These are phyloP conservation scores for Dryas alaskensis DNA, from an alignment of 306 rosid genomes.

Conservation along the genomic window DNA sequence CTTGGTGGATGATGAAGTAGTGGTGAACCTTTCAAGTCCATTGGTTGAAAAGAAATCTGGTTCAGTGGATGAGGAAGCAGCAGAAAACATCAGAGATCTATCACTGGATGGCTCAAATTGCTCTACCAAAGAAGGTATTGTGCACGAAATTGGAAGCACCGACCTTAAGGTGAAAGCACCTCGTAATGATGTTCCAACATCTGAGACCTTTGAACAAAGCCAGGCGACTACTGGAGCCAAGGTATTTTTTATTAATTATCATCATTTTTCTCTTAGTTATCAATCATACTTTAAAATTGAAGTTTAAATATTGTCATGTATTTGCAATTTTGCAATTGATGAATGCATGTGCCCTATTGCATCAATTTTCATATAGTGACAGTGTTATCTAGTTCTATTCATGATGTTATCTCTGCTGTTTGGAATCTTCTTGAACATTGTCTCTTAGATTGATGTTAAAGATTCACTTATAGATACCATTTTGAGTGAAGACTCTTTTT, in stretches of 20 bases:
- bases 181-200: conserved; percentile 28
- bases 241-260: conserved; percentile 30
- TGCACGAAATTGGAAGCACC: conserved; percentile 24
- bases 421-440: neutral
- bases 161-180: conserved; percentile 35
- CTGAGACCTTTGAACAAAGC: conserved; percentile 41
- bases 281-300: neutral
- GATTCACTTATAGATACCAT: neutral
- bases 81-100: conserved; percentile 23
- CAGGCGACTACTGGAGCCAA: conserved; percentile 34
- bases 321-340: neutral
- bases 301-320: neutral
- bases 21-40: conserved; percentile 29
- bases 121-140: conserved; percentile 27
- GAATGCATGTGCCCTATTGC: neutral
- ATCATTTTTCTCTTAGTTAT: neutral
- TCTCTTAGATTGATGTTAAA: neutral
- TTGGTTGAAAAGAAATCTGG: conserved; percentile 24
- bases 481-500: neutral
- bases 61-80: conserved; percentile 34
- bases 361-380: neutral
- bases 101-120: conserved; percentile 36
- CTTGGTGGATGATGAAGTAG: conserved; percentile 34
- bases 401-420: neutral
- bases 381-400: neutral